Conservation (phyloP, 768 basidiomycete species). For the Mycena amicta region DNA sequence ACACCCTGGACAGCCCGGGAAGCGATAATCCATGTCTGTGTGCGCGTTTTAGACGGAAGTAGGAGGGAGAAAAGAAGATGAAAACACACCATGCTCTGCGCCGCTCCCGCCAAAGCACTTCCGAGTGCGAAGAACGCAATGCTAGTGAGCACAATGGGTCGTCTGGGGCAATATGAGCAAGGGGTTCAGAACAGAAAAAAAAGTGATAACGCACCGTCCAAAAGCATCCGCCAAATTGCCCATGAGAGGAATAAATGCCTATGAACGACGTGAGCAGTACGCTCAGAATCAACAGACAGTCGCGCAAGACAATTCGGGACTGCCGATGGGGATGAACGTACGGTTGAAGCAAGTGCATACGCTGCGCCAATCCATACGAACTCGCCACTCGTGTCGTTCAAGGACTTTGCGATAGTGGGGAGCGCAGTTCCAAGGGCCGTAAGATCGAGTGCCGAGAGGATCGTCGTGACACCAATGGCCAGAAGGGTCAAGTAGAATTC, state of each 20-base stretch:
- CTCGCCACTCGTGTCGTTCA: slow-evolving; percentile 22
- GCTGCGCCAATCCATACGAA: slow-evolving; percentile 33
- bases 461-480: slow-evolving; percentile 17
- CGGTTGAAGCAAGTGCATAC: slow-evolving; percentile 43
- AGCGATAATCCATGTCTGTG: slow-evolving; percentile 37
- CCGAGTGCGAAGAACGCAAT: slow-evolving; percentile 43
- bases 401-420: slow-evolving; percentile 18
- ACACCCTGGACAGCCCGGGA: slow-evolving; percentile 39
- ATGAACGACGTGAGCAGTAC: too few relatives aligned
- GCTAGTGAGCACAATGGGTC: slow-evolving; percentile 31
- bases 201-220: slow-evolving; percentile 27
- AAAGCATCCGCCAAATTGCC: slow-evolving; percentile 37
- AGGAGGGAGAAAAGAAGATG: neutral
- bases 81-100: slow-evolving; percentile 36
- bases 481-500: slow-evolving; percentile 21
- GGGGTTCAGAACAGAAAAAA: neutral
- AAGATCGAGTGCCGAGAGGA: slow-evolving; percentile 19
- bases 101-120: slow-evolving; percentile 42
- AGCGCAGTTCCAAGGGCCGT: slow-evolving; percentile 21
- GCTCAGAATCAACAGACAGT: too few relatives aligned
- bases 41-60: neutral
- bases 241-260: slow-evolving; percentile 40
- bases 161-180: slow-evolving; percentile 4
- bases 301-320: too few relatives aligned
- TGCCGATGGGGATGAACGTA: too few relatives aligned